phyloP scores from a whole-genome alignment of 129 eudicot genomes.

The Smallanthus sonchifolius region DNA sequence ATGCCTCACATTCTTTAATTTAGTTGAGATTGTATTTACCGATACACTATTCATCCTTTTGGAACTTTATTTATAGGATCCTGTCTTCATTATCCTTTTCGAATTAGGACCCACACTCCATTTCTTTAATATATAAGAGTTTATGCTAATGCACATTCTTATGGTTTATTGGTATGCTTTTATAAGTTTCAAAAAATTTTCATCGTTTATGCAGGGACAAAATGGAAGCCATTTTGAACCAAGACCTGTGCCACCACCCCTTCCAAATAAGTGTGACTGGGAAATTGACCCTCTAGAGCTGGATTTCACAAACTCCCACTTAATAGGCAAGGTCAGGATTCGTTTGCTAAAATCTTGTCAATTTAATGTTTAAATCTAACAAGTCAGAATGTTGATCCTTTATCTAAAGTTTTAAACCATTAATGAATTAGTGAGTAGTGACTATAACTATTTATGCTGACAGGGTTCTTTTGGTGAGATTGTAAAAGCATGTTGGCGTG shows the following conservation, averaged over 20 bases:
- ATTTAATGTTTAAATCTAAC: neutral
- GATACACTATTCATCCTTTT: neutral
- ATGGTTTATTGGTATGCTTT: neutral
- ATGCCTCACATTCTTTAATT: neutral
- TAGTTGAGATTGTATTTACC: neutral
- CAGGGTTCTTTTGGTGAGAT: constrained; percentile 99
- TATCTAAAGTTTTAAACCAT: neutral
- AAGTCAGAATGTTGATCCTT: neutral
- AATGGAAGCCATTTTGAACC: constrained; percentile 99
- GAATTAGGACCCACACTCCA: neutral
- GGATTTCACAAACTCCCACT: constrained; percentile 71
- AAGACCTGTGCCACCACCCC: constrained; percentile 91
- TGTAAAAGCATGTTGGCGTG: constrained; percentile 91
- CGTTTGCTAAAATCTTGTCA: constrained; percentile 15
- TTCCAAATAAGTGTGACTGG: constrained; percentile 96
- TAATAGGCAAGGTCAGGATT: constrained; percentile 78
- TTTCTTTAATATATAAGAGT: neutral
- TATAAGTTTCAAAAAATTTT: constrained; percentile 10
- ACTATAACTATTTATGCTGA: constrained; percentile 13
- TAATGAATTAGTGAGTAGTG: neutral
- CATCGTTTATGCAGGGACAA: constrained; percentile 65
- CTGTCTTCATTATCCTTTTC: neutral
- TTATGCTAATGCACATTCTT: neutral
- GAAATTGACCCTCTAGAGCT: constrained; percentile 89
- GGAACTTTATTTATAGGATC: neutral